Evolutionary conservation across 2,329 filamentous ascomycete species (phyloP), one percentile per base, ranked within the genome.

Genomic region (Rosellinia necatrix): DNA sequence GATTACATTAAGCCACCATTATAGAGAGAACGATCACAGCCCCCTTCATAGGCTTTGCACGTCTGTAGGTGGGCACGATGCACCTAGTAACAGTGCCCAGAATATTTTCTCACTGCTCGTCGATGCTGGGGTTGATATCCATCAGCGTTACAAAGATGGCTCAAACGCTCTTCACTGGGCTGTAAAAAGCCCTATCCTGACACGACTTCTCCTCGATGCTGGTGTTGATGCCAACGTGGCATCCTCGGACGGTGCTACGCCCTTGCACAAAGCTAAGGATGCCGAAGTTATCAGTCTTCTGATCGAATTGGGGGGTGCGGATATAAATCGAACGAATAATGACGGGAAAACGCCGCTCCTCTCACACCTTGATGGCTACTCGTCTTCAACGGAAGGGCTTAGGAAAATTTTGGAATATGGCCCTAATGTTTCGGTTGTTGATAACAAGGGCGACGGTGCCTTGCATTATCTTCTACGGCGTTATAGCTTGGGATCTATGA

Each of bases 101-200:
- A 4, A 6, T 2, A 47, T 47, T 35, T 47, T 53, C 35, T 53
- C 50, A 27, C 27, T 38, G 32, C 50, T 53, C 1, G 19, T 48
- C 12, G 27, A 12, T 35, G 42, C 50, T 6, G 50, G 50, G 12
- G 35, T 6, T 3, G 19, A 47, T 35, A 19, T 53, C 9, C 32
- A 48, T 12, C 12, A 53, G 43, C 34, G 42, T 25, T 24, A 42
- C 15, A n/a, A 9, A 32, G 35, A 47, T n/a, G 50, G 50, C 24
- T 13, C 32, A 4, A 53, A 47, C 24, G 50, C 50, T 19, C 50
- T 53, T 13, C 50, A 53, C 27, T 53, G 41, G 50, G 32, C 42
- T 40, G n/a, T 25, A 19, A 13, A 48, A 6, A 53, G 35, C 13
- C 42, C 17, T 25, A 21, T 48, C 19, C 13, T 53, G 50, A 48